A percentile compares a stretch with the other conserved stretches of the same genome.
Conservation (phyloP, 495 filamentous ascomycete species). For the Penicillium cataractarum region DNA sequence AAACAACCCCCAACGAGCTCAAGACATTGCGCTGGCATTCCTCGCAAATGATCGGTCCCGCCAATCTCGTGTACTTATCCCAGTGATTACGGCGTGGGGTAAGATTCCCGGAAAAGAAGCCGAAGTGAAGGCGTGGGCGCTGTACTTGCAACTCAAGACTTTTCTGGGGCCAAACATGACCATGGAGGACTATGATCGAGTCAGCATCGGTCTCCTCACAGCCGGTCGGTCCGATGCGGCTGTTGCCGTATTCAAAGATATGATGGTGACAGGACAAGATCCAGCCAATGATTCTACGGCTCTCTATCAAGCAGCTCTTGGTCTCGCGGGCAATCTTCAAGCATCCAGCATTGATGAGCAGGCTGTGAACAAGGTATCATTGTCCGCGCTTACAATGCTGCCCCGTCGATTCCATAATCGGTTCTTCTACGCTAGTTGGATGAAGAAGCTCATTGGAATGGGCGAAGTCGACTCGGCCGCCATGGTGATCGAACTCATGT, state of each 20-base stretch:
- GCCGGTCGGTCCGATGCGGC: constrained; percentile 62
- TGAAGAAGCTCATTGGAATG: constrained; percentile 76
- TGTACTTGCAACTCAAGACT: constrained; percentile 64
- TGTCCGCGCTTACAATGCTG: constrained; percentile 54
- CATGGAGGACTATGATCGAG: constrained; percentile 73
- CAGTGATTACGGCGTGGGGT: constrained; percentile 58
- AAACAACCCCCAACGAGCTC: constrained; percentile 64
- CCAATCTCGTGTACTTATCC: constrained; percentile 64
- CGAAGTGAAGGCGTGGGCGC: constrained; percentile 63
- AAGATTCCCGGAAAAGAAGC: constrained; percentile 40
- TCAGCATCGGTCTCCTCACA: constrained; percentile 65
- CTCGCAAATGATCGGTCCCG: constrained; percentile 52
- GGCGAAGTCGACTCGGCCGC: constrained; percentile 70
- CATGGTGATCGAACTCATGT: constrained; percentile 69
- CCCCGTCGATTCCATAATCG: constrained; percentile 70
- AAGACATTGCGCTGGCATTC: constrained; percentile 62
- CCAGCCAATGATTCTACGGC: constrained; percentile 52
- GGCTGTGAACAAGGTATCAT: constrained; percentile 55
- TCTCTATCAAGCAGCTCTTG: constrained; percentile 50
- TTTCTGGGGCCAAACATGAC: constrained; percentile 63
- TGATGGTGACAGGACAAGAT: constrained; percentile 71
- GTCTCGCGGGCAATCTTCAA: constrained; percentile 50
- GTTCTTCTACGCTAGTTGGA: constrained; percentile 81
- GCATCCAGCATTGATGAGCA: constrained; percentile 48
- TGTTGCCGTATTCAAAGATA: constrained; percentile 76